Evolutionary conservation across 805 yeast genomes (phyloP).

Genomic region (Starmerella gropengiesseri): DNA sequence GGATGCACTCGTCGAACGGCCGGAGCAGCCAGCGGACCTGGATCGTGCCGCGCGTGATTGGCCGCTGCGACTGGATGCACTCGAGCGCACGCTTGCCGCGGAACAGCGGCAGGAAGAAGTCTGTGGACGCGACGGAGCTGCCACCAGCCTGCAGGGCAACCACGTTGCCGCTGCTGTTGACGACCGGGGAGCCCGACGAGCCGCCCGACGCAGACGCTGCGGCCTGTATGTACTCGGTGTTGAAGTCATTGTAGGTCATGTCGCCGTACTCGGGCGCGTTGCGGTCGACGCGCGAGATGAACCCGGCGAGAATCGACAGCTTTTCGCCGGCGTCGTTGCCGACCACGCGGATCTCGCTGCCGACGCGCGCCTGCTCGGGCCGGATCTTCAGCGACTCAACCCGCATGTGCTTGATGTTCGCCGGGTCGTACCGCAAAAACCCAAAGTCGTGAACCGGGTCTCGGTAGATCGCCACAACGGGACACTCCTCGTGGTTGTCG

Average conservation of each 20-base stretch:
- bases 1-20: constrained; percentile 82
- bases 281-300: constrained; percentile 72
- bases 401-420: constrained; percentile 58
- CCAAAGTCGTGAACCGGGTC: constrained; percentile 97
- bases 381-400: constrained; percentile 53
- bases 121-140: constrained; percentile 80
- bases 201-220: constrained; percentile 96
- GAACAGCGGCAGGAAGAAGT: constrained; percentile 77
- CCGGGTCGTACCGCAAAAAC: constrained; percentile 67
- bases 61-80: constrained; percentile 49
- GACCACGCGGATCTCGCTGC: constrained; percentile 84
- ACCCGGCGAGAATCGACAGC: constrained; percentile 76
- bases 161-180: constrained; percentile 73
- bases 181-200: constrained; percentile 94
- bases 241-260: constrained; percentile 80
- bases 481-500: constrained; percentile 89
- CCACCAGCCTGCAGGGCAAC: constrained; percentile 95
- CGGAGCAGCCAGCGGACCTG: constrained; percentile 81
- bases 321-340: constrained; percentile 97
- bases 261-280: constrained; percentile 92
- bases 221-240: constrained; percentile 88
- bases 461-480: constrained; percentile 72
- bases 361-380: constrained; percentile 83
- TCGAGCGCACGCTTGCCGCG: constrained; percentile 71
- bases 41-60: constrained; percentile 79